Conservation (phyloP, 2,329 filamentous ascomycete genomes). For the Ascomycota sp. region DNA sequence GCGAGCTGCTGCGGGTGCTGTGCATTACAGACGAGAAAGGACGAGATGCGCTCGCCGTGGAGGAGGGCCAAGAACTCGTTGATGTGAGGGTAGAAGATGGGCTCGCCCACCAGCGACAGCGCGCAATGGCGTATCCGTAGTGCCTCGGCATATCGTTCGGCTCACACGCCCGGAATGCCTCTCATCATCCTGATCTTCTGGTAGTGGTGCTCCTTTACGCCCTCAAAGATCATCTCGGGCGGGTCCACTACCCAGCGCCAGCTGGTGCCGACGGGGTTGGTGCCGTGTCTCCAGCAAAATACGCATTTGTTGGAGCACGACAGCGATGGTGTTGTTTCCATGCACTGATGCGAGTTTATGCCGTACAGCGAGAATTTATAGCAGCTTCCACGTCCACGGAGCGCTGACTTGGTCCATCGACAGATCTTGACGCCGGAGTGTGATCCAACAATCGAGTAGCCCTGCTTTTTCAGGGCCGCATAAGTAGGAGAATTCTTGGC, state of each 20-base stretch:
- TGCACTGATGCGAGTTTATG: conserved; percentile 89
- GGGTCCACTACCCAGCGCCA: conserved; percentile 95
- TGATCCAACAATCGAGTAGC: conserved; percentile 84
- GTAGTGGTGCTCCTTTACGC: conserved; percentile 82
- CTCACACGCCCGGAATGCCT: conserved; percentile 77
- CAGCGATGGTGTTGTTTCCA: conserved; percentile 91
- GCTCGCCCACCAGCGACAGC: conserved; percentile 78
- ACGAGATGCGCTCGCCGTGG: conserved; percentile 71
- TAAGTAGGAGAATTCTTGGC: conserved; percentile 79
- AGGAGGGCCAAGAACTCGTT: conserved; percentile 76
- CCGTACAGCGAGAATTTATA: conserved; percentile 98
- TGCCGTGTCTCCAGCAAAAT: conserved; percentile 96
- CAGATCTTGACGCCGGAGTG: conserved; percentile 97
- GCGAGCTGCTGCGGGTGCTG: conserved; percentile 87
- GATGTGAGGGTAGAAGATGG: conserved; percentile 97
- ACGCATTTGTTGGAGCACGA: conserved; percentile 97
- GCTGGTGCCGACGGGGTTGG: conserved; percentile 87
- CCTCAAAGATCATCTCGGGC: conserved; percentile 72
- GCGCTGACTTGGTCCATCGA: conserved; percentile 92
- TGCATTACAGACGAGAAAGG: conserved; percentile 90
- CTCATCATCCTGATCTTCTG: conserved; percentile 96
- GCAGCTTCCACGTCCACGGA: conserved; percentile 81
- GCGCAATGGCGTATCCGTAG: conserved; percentile 90
- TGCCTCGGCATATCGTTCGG: conserved; percentile 80
- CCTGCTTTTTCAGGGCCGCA: conserved; percentile 78